These are phyloP conservation scores for Mycena galopus DNA, from an alignment of 768 basidiomycete genomes.

Conservation along the genomic window DNA sequence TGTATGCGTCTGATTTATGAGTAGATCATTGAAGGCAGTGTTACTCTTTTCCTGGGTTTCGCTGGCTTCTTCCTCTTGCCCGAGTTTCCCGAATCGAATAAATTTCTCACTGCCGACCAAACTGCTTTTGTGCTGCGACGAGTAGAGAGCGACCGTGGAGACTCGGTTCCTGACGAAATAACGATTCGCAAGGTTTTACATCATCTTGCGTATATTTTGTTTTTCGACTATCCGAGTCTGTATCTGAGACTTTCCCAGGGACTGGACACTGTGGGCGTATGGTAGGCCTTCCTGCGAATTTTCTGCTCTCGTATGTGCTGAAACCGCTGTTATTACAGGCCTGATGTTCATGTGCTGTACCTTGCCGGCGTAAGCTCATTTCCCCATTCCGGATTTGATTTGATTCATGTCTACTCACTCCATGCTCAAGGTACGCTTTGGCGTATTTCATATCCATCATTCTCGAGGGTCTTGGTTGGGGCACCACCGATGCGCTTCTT, in stretches of 20 bases:
- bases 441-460: constrained; percentile 64
- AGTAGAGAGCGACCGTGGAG: constrained; percentile 65
- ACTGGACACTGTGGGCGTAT: constrained; percentile 63
- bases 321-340: constrained; percentile 41
- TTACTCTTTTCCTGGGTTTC: constrained; percentile 56
- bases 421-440: constrained; percentile 49
- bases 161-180: constrained; percentile 59
- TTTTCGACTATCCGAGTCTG: no score
- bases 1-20: neutral
- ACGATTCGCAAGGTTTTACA: constrained; percentile 51
- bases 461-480: constrained; percentile 61
- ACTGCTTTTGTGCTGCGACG: constrained; percentile 59
- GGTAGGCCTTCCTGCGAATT: constrained; percentile 45
- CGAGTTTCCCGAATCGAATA: constrained; percentile 63
- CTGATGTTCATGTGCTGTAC: constrained; percentile 59
- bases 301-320: neutral
- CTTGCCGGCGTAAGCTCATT: constrained; percentile 56
- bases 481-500: constrained; percentile 51
- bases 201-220: constrained; percentile 45
- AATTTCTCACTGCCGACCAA: constrained; percentile 57
- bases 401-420: neutral
- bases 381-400: neutral
- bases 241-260: constrained; percentile 36
- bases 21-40: constrained; percentile 61
- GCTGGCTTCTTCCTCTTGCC: constrained; percentile 59